Conservation (phyloP, 208 protist genomes). For the Blastocrithidia nonstop region DNA sequence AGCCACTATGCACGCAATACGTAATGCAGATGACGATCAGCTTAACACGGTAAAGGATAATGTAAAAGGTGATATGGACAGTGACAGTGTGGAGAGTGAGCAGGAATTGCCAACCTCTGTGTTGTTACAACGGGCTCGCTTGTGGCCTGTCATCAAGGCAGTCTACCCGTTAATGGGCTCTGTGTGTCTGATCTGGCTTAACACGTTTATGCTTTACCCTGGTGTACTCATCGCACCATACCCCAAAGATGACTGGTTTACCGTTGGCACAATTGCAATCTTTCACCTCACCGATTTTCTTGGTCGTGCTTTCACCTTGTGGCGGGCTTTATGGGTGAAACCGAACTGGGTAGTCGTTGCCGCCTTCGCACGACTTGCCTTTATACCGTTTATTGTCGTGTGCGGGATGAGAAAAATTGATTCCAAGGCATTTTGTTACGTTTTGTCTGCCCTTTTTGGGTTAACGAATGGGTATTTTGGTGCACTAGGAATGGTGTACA, state of each 20-base stretch:
- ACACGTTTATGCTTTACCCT: slow-evolving; percentile 68
- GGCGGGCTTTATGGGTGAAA: slow-evolving; percentile 25
- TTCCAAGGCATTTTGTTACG: slow-evolving; percentile 18
- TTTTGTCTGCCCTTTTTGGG: slow-evolving; percentile 29
- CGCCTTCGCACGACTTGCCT: slow-evolving; percentile 20
- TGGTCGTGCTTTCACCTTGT: slow-evolving; percentile 27
- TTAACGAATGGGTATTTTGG: slow-evolving; percentile 66
- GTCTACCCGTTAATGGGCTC: slow-evolving; percentile 65
- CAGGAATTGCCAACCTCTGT: slow-evolving; percentile 36
- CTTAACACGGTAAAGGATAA: no score
- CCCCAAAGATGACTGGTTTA: slow-evolving; percentile 36
- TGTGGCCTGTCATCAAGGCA: slow-evolving; percentile 51
- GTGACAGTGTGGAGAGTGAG: no score
- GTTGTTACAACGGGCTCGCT: slow-evolving; percentile 31
- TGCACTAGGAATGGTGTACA: slow-evolving; percentile 64
- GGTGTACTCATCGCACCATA: slow-evolving; percentile 46
- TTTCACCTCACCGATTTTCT: slow-evolving; percentile 55
- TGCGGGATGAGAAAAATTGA: slow-evolving; percentile 42
- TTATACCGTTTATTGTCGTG: slow-evolving; percentile 65
- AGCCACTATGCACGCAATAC: no score
- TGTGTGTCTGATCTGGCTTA: slow-evolving; percentile 37
- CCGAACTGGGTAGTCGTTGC: slow-evolving; percentile 16
- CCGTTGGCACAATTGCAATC: slow-evolving; percentile 40
- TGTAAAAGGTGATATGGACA: no score
- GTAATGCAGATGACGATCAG: no score